Base-by-base conservation (phyloP, 2,329 filamentous ascomycete genomes). In the Magnaporthiopsis poae region DNA sequence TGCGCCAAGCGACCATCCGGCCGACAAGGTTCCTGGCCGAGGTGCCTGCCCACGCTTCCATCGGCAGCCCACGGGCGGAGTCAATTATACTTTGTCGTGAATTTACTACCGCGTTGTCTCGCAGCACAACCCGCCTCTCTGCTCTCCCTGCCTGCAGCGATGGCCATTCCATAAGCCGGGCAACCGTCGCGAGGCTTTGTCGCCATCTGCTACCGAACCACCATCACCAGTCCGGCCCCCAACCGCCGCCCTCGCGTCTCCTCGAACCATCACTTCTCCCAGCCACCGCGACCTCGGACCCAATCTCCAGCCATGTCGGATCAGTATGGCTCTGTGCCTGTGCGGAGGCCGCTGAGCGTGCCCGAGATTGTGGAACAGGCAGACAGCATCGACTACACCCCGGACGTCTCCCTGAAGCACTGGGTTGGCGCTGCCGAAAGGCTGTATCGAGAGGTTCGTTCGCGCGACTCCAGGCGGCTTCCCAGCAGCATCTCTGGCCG, bases 401-500 rank as follows among this genome's bases (percentile, higher is more conserved):
- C 84, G 1, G 83, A 84, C 39, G 89, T 96, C 65, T 85, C 89
- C 2, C 82, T 98, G 67, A 89, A 88, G 70, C 88, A 90, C 75
- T 96, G 92, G 90, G 80, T 92, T 35, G 86, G 92, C 52, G 90
- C 92, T 2, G 91, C 92, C 7, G 87, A 90, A 68, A 90, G 89
- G 5, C 80, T 97, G 65, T 83, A 90, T 68, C 89, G 91, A 77
- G 90, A 96, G 85, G 92, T 96, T 71, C 64, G 82, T 75, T n/a
- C 31, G 12, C 7, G 35, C 9, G 7, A 15, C 66, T 72, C 66
- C 21, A 56, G 46, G 46, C 21, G 9, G n/a, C 18, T 56, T 25
- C 21, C 46, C n/a, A 56, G 21, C 46, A 25, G 15, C 46, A 56
- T 56, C 11, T 1, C 21, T 36, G 31, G 69, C 71, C 60, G 46